Conservation (phyloP, 2,329 filamentous ascomycete species). For the Colletotrichum tanaceti region DNA sequence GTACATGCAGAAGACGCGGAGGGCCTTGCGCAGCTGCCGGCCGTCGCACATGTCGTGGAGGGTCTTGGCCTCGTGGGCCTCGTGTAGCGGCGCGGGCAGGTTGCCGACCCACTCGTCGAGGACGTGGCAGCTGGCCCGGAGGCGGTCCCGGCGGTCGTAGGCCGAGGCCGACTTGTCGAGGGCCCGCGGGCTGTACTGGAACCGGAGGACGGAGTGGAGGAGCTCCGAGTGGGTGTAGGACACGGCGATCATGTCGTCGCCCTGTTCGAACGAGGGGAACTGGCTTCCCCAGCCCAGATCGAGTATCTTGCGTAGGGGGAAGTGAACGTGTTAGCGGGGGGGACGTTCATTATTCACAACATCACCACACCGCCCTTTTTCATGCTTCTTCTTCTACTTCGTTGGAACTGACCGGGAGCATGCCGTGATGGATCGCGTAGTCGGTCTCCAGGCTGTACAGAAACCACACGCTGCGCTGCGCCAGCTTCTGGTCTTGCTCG, state of each 20-base stretch:
- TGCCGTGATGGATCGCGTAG: constrained; percentile 31
- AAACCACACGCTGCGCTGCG: constrained; percentile 31
- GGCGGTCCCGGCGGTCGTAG: constrained; percentile 21
- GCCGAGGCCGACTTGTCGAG: constrained; percentile 16
- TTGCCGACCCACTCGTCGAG: constrained; percentile 25
- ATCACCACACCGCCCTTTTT: too few species aligned
- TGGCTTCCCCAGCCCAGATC: constrained; percentile 26
- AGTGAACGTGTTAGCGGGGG: too few species aligned
- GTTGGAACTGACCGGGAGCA: constrained; percentile 35
- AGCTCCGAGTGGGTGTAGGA: constrained; percentile 34
- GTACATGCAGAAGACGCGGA: constrained; percentile 37
- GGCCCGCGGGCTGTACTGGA: constrained; percentile 32
- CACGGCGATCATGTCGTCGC: constrained; percentile 31
- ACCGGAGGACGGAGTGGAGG: constrained; percentile 24
- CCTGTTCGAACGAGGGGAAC: constrained; percentile 23
- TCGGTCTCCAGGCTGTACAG: constrained; percentile 32
- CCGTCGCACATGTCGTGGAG: constrained; percentile 24
- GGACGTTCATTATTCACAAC: too few species aligned
- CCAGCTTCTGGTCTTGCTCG: constrained; percentile 25
- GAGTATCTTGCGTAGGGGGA: too few species aligned
- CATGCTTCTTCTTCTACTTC: too few species aligned
- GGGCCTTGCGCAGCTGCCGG: constrained; percentile 13
- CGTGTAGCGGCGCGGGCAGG: constrained; percentile 20
- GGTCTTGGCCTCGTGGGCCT: constrained; percentile 19
- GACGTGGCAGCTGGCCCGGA: constrained; percentile 29